phyloP scores from a whole-genome alignment of 1,284 basidiomycete species.

The Leccinum fuscescens region DNA sequence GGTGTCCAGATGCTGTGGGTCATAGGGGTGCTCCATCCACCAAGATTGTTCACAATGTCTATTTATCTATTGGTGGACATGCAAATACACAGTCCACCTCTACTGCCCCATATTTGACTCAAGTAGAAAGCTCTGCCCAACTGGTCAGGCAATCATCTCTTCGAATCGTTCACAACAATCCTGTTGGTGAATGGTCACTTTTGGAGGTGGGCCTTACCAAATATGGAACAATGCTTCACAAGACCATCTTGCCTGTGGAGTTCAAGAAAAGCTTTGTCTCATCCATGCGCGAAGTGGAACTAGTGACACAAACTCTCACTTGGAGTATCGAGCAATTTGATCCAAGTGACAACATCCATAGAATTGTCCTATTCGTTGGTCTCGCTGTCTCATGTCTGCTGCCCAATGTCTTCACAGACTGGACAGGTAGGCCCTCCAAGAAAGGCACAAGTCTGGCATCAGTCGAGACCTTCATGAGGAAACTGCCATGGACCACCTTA shows the following conservation, averaged over 20 bases:
- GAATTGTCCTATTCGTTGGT: neutral
- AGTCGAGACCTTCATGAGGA: too few relatives aligned
- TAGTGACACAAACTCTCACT: neutral
- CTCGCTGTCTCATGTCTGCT: too few relatives aligned
- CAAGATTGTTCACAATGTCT: neutral
- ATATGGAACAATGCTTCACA: neutral
- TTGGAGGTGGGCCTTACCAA: neutral
- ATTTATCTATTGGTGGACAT: neutral
- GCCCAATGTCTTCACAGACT: too few relatives aligned
- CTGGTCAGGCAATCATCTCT: neutral
- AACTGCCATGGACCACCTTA: too few relatives aligned
- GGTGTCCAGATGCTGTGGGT: neutral
- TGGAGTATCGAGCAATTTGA: neutral
- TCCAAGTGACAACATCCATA: neutral
- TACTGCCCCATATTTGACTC: neutral
- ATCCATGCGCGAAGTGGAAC: neutral
- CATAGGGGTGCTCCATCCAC: neutral
- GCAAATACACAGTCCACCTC: too few relatives aligned
- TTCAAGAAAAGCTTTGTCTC: neutral
- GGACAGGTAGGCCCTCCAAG: too few relatives aligned
- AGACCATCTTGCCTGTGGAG: neutral
- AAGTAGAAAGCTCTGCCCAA: neutral
- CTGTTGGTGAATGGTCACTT: neutral
- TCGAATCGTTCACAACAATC: neutral
- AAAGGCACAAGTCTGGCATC: too few relatives aligned